Conservation (phyloP, 1,284 basidiomycete species). For the Sporisorium scitamineum region DNA sequence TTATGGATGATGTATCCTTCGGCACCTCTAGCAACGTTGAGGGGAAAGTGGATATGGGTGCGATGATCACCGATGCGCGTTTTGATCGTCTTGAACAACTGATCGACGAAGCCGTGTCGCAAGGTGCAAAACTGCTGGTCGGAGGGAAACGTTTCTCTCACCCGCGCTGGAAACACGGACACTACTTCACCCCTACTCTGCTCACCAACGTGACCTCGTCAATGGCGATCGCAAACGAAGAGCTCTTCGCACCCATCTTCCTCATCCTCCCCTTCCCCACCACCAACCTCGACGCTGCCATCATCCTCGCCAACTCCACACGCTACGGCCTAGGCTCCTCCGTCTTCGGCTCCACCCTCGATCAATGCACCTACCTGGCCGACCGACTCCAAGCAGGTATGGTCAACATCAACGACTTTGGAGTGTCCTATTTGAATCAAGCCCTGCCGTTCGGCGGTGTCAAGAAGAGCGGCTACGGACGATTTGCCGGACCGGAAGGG, state of each 20-base stretch:
- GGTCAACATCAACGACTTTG: conserved; percentile 91
- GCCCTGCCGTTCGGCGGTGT: conserved; percentile 92
- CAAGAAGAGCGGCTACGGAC: conserved; percentile 72
- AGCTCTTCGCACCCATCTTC: conserved; percentile 66
- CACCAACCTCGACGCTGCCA: conserved; percentile 83
- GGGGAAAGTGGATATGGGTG: conserved; percentile 76
- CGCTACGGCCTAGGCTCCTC: conserved; percentile 92
- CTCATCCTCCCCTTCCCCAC: conserved; percentile 71
- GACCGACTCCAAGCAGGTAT: conserved; percentile 87
- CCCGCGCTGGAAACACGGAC: conserved; percentile 75
- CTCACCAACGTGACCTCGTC: conserved; percentile 80
- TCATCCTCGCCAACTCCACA: conserved; percentile 86
- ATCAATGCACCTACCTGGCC: conserved; percentile 81
- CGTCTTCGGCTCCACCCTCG: conserved; percentile 87
- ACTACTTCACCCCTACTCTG: conserved; percentile 88
- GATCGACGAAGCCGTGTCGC: conserved; percentile 78
- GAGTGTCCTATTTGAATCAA: conserved; percentile 89
- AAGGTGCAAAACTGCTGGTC: conserved; percentile 78
- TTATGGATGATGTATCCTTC: conserved; percentile 61
- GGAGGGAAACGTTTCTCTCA: conserved; percentile 79
- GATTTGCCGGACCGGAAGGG: conserved; percentile 82
- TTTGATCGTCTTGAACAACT: conserved; percentile 80
- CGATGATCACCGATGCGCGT: conserved; percentile 80
- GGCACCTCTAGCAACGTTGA: conserved; percentile 6
- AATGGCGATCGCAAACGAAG: conserved; percentile 65